These are phyloP conservation scores for Naganishia randhawae DNA, from an alignment of 768 basidiomycete genomes.

Conservation along the genomic window DNA sequence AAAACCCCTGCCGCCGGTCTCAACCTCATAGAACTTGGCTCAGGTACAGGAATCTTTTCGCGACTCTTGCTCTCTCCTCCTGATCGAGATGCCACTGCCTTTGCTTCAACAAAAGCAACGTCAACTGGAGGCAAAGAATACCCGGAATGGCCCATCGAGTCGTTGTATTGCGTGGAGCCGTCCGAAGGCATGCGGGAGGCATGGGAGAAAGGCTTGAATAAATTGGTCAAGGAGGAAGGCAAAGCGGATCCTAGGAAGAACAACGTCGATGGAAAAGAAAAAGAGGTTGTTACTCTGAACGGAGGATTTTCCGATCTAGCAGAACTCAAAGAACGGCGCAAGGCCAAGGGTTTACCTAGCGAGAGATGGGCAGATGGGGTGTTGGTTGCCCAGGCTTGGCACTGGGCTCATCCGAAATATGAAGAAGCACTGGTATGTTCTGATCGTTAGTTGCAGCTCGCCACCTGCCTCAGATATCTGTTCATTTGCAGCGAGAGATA, in stretches of 20 bases:
- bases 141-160: conserved; percentile 52
- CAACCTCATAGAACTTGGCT: conserved; percentile 61
- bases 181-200: conserved; percentile 74
- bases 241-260: conserved; percentile 10
- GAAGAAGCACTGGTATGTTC: conserved; percentile 60
- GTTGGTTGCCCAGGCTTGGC: conserved; percentile 65
- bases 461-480: background rate
- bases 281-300: conserved; percentile 34
- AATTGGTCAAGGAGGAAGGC: conserved; percentile 20
- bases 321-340: conserved; percentile 23
- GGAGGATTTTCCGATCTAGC: conserved; percentile 47
- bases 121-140: conserved; percentile 54
- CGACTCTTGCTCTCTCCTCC: conserved; percentile 61
- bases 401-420: conserved; percentile 80
- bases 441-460: no score
- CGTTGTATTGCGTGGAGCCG: conserved; percentile 73
- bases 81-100: background rate
- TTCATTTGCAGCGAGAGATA: conserved; percentile 59
- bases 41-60: conserved; percentile 86
- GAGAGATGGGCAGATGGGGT: conserved; percentile 37
- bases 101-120: conserved; percentile 29
- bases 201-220: conserved; percentile 57
- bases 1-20: conserved; percentile 47
- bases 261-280: background rate
- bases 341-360: conserved; percentile 2